Percentiles rank a stretch among this genome's conserved stretches.
Conservation (phyloP, 1,284 basidiomycete genomes). For the Trametes hirsuta region DNA sequence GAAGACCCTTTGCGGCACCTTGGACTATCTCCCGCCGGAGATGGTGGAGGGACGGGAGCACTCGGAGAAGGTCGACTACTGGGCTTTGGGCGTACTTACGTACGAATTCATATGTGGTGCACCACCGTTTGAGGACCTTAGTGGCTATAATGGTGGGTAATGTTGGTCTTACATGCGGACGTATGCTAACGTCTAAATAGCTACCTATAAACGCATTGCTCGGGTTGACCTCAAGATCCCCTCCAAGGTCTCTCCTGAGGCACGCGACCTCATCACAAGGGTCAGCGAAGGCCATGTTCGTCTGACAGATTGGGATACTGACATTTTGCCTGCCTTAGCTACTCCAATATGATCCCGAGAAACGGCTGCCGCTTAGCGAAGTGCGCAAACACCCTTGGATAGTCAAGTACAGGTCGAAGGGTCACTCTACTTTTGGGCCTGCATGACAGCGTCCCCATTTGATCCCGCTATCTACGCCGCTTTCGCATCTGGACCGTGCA, state of each 20-base stretch:
- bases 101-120: constrained; percentile 94
- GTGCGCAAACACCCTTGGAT: constrained; percentile 95
- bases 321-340: constrained; percentile 56
- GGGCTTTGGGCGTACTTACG: constrained; percentile 95
- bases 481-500: constrained; percentile 15
- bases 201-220: constrained; percentile 87
- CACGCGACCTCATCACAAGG: constrained; percentile 65
- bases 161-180: neutral
- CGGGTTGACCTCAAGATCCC: constrained; percentile 85
- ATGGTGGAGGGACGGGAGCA: constrained; percentile 95
- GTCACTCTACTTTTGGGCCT: constrained; percentile 24
- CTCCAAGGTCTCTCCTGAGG: constrained; percentile 62
- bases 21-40: constrained; percentile 98
- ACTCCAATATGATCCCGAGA: constrained; percentile 83
- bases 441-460: constrained; percentile 1
- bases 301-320: constrained; percentile 3
- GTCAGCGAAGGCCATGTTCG: constrained; percentile 38
- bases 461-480: neutral
- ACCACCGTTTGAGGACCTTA: constrained; percentile 93
- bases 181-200: constrained; percentile 41
- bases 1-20: constrained; percentile 91
- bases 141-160: constrained; percentile 69
- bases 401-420: constrained; percentile 68
- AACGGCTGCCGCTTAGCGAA: constrained; percentile 80
- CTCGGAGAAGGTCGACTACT: constrained; percentile 90